phyloP scores from a whole-genome alignment of 208 protist genomes.

The Trypanosoma mega region DNA sequence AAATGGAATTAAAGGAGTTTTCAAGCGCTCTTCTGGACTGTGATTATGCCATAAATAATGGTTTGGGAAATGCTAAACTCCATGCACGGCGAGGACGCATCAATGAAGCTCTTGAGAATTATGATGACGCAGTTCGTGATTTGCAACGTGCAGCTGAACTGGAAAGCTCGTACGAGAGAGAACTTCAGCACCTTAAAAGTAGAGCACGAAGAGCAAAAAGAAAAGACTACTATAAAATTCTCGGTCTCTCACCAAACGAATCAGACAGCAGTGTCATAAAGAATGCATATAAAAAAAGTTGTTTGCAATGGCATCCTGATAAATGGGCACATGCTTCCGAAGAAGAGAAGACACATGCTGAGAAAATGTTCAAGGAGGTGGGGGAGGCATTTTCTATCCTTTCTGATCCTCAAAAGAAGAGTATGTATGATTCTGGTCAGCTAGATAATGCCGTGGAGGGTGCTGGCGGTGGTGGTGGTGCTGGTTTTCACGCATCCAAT shows the following conservation, averaged over 20 bases:
- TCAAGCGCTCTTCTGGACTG: slow-evolving; percentile 87
- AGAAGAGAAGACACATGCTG: slow-evolving; percentile 42
- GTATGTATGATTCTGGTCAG: slow-evolving; percentile 87
- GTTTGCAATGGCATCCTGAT: slow-evolving; percentile 59
- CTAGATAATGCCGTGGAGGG: slow-evolving; percentile 86
- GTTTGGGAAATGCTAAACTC: slow-evolving; percentile 75
- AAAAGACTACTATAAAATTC: slow-evolving; percentile 93
- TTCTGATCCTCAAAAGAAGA: slow-evolving; percentile 87
- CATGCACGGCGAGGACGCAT: slow-evolving; percentile 87
- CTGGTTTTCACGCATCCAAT: slow-evolving; percentile 22
- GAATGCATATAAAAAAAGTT: slow-evolving; percentile 46
- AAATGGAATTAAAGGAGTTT: slow-evolving; percentile 86
- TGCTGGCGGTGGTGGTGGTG: slow-evolving; percentile 22
- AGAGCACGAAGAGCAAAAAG: slow-evolving; percentile 65
- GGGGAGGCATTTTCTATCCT: slow-evolving; percentile 74
- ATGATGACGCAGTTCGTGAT: slow-evolving; percentile 86
- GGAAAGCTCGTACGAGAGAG: slow-evolving; percentile 58
- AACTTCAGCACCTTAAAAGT: slow-evolving; percentile 61
- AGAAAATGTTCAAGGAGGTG: slow-evolving; percentile 55
- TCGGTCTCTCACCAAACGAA: slow-evolving; percentile 60
- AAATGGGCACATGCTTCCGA: slow-evolving; percentile 37
- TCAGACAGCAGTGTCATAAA: slow-evolving; percentile 37
- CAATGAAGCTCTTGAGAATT: slow-evolving; percentile 77
- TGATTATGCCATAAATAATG: slow-evolving; percentile 91
- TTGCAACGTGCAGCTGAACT: slow-evolving; percentile 79